phyloP scores from a whole-genome alignment of 306 rosid genomes.

The Vachellia collinsii region DNA sequence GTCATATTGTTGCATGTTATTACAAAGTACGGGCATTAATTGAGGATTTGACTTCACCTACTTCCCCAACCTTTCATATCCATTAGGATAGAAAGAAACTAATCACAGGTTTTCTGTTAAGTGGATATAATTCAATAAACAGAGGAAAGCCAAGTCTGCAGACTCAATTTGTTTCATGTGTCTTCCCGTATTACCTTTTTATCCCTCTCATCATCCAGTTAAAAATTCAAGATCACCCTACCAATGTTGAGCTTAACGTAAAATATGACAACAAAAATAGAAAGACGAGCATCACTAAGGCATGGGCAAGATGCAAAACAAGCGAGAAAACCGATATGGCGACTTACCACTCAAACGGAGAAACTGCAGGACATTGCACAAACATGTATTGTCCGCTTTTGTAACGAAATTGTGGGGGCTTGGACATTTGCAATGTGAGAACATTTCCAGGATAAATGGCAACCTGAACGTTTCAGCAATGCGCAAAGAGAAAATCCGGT shows the following conservation, averaged over 20 bases:
- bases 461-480: slow-evolving; percentile 57
- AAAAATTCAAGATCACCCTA: neutral
- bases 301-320: slow-evolving; percentile 29
- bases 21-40: slow-evolving; percentile 7
- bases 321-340: slow-evolving; percentile 18
- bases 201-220: neutral
- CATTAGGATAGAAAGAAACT: slow-evolving; percentile 13
- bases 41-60: slow-evolving; percentile 2
- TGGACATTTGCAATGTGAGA: slow-evolving; percentile 94
- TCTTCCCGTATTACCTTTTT: slow-evolving; percentile 9
- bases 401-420: slow-evolving; percentile 89
- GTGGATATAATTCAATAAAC: slow-evolving; percentile 16
- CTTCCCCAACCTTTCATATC: neutral
- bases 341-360: slow-evolving; percentile 95
- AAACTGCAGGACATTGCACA: slow-evolving; percentile 98
- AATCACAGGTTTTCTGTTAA: slow-evolving; percentile 11
- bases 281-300: slow-evolving; percentile 15
- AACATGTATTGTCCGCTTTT: slow-evolving; percentile 99
- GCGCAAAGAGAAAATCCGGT: slow-evolving; percentile 2
- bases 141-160: slow-evolving; percentile 12
- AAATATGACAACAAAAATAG: neutral
- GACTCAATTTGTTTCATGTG: neutral
- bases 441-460: slow-evolving; percentile 98
- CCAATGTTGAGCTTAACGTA: slow-evolving; percentile 25
- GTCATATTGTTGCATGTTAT: slow-evolving; percentile 38